phyloP scores from a whole-genome alignment of 2,329 filamentous ascomycete species.

The Diaporthe sp. region DNA sequence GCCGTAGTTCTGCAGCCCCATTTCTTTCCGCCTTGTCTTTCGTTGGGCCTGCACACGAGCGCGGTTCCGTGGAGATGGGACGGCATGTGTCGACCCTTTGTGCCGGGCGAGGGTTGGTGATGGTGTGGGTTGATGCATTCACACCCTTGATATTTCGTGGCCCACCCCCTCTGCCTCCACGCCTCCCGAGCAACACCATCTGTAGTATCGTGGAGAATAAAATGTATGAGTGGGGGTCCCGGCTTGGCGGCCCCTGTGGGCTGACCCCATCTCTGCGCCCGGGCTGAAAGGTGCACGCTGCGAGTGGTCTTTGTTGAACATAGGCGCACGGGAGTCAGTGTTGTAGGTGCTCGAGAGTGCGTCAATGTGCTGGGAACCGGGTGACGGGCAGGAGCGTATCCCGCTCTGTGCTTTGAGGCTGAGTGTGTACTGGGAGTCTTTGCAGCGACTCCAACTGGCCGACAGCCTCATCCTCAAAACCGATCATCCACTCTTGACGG shows the following conservation, averaged over 20 bases:
- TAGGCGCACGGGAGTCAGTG: background rate
- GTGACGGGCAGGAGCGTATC: background rate
- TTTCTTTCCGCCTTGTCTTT: background rate
- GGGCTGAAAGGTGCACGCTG: background rate
- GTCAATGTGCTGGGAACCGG: background rate
- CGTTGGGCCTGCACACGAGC: background rate
- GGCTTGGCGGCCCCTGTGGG: background rate
- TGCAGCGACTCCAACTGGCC: background rate
- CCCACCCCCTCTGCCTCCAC: background rate
- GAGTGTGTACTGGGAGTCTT: background rate
- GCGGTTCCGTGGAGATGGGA: background rate
- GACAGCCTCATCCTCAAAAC: background rate
- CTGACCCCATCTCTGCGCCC: background rate
- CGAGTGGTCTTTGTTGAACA: background rate
- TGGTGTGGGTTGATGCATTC: conserved; percentile 1
- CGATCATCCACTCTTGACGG: background rate
- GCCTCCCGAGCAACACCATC: background rate
- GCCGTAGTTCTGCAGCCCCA: conserved; percentile 4
- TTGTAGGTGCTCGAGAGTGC: background rate
- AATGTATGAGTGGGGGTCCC: background rate
- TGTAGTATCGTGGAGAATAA: background rate
- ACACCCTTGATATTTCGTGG: background rate
- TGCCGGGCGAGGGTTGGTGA: background rate
- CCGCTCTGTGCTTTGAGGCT: background rate
- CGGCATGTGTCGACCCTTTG: background rate